phyloP scores from a whole-genome alignment of 805 yeast species.

The Sugiyamaella boreocaroliniensis region DNA sequence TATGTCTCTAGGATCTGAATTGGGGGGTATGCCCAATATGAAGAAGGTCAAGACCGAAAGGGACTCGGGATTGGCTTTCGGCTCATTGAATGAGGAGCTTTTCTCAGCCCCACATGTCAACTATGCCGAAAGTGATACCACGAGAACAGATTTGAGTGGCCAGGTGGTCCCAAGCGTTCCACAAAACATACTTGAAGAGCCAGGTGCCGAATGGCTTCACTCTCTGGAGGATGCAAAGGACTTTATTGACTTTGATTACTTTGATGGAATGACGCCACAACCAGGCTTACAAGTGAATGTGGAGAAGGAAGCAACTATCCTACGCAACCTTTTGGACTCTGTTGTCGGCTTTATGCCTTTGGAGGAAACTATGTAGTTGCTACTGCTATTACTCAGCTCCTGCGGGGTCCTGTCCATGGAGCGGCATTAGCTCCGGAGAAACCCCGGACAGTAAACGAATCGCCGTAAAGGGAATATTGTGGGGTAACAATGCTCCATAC shows the following conservation, averaged over 20 bases:
- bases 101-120: no score
- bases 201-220: constrained; percentile 9
- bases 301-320: constrained; percentile 7
- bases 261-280: background rate
- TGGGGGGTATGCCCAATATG: background rate
- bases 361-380: background rate
- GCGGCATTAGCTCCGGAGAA: no score
- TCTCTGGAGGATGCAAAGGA: constrained; percentile 2
- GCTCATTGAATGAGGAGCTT: no score
- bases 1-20: background rate
- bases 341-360: background rate
- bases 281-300: background rate
- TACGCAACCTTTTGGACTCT: constrained; percentile 4
- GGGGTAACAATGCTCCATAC: no score
- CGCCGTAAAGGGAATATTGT: no score
- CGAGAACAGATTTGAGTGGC: background rate
- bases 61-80: no score
- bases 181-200: constrained; percentile 1
- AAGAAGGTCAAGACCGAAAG: background rate
- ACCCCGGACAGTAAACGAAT: no score
- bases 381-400: background rate
- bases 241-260: background rate
- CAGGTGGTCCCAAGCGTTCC: background rate
- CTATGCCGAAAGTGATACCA: no score
- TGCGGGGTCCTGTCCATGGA: background rate